Evolutionary conservation across 345 rosid species (phyloP).

Genomic region (Triadica sebifera): DNA sequence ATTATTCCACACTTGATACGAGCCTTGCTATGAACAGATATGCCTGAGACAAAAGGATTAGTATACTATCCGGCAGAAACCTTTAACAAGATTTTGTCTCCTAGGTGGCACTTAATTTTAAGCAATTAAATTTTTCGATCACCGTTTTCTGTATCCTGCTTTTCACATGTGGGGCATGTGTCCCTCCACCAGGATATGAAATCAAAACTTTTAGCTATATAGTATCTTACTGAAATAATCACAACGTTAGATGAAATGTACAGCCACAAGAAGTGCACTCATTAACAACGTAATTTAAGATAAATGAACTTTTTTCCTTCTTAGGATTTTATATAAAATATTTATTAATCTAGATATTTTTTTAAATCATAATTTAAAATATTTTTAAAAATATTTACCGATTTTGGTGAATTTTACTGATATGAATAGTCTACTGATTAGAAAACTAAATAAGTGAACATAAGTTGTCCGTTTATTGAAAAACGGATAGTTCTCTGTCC

Average conservation of each 20-base stretch:
- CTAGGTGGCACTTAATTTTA: background rate
- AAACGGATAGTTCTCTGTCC: too few relatives aligned
- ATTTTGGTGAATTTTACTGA: too few relatives aligned
- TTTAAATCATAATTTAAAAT: too few relatives aligned
- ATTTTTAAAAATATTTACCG: too few relatives aligned
- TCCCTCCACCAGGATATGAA: background rate
- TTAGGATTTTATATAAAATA: too few relatives aligned
- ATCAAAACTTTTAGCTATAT: background rate
- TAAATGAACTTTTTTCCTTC: too few relatives aligned
- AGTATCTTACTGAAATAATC: background rate
- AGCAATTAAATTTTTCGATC: background rate
- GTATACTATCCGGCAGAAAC: background rate
- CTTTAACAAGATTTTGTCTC: background rate
- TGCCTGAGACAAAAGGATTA: background rate
- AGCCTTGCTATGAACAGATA: background rate
- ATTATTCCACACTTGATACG: background rate
- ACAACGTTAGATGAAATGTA: background rate
- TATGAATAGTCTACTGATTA: too few relatives aligned
- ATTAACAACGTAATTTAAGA: background rate
- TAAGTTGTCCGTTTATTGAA: too few relatives aligned
- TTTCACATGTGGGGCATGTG: conserved; percentile 3
- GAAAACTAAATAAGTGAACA: too few relatives aligned
- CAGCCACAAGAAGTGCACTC: too few relatives aligned
- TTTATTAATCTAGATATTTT: too few relatives aligned
- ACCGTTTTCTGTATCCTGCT: background rate